A percentile compares a stretch with the other conserved stretches of the same genome.
phyloP scores from a whole-genome alignment of 2,329 filamentous ascomycete species.

The Nemania bipapillata region DNA sequence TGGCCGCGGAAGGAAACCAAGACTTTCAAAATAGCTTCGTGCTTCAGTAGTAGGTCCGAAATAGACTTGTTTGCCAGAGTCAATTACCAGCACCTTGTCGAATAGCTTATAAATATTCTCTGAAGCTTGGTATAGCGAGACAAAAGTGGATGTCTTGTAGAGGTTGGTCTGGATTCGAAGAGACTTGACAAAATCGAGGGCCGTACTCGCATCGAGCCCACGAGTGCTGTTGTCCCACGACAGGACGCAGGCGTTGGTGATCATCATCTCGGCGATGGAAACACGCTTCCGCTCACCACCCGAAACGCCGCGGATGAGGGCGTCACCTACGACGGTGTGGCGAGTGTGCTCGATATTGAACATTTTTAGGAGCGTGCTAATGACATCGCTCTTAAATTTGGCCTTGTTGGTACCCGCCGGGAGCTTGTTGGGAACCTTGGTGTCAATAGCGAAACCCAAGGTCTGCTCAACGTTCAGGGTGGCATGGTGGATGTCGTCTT shows the following conservation, averaged over 20 bases:
- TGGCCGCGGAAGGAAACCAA: constrained; percentile 79
- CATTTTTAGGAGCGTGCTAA: constrained; percentile 82
- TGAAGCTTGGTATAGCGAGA: constrained; percentile 85
- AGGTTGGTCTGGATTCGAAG: constrained; percentile 84
- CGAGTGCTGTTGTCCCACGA: constrained; percentile 81
- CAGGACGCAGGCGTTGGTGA: constrained; percentile 75
- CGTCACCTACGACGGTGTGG: constrained; percentile 85
- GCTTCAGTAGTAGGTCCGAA: constrained; percentile 76
- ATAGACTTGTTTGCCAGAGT: constrained; percentile 78
- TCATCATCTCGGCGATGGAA: constrained; percentile 84
- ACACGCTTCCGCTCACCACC: constrained; percentile 84
- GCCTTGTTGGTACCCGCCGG: constrained; percentile 76
- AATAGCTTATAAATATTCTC: constrained; percentile 83
- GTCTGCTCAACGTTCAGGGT: constrained; percentile 90
- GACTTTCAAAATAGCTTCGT: constrained; percentile 76
- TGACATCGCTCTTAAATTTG: constrained; percentile 80
- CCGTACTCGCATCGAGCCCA: constrained; percentile 74
- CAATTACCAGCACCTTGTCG: constrained; percentile 86
- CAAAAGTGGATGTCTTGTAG: constrained; percentile 84
- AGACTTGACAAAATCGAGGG: constrained; percentile 73
- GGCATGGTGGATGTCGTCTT: constrained; percentile 86
- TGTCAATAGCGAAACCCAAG: constrained; percentile 83
- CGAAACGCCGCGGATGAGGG: constrained; percentile 81
- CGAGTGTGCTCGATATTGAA: constrained; percentile 92
- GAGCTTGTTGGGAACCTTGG: constrained; percentile 83